phyloP scores from a whole-genome alignment of 176 grass and related monocot species.

The Aegilops sharonensis region DNA sequence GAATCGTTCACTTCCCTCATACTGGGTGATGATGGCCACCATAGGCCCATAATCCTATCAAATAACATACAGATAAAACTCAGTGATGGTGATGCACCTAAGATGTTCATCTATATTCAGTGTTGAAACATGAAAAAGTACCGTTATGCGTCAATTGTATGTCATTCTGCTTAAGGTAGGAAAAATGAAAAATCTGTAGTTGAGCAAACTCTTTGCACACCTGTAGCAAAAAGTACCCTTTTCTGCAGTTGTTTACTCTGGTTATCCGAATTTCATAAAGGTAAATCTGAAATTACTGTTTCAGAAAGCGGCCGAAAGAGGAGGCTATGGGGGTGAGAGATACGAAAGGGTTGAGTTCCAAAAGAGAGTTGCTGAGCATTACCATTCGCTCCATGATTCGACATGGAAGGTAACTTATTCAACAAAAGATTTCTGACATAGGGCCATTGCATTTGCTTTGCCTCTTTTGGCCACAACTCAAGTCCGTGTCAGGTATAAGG shows the following conservation, averaged over 20 bases:
- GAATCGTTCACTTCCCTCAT: neutral
- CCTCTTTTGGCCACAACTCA: neutral
- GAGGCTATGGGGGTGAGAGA: conserved; percentile 80
- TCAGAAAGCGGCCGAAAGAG: conserved; percentile 94
- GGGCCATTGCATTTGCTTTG: neutral
- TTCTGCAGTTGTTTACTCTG: neutral
- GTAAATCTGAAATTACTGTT: conserved; percentile 17
- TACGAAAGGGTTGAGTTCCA: conserved; percentile 94
- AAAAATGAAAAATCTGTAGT: neutral
- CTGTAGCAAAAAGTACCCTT: neutral
- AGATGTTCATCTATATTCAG: neutral
- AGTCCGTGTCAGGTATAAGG: neutral
- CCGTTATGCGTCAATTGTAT: neutral
- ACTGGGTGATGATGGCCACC: neutral
- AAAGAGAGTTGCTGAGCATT: conserved; percentile 73
- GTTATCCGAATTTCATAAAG: neutral
- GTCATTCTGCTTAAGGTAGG: neutral
- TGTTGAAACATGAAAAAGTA: neutral
- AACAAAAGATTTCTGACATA: neutral
- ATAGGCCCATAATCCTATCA: neutral
- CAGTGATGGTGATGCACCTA: neutral
- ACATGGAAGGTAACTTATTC: conserved; percentile 77
- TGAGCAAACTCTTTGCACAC: neutral
- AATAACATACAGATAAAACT: neutral
- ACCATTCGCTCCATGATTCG: conserved; percentile 58